These are phyloP conservation scores for Chaetomium sp. DNA, from an alignment of 2,329 filamentous ascomycete species.

Conservation along the genomic window DNA sequence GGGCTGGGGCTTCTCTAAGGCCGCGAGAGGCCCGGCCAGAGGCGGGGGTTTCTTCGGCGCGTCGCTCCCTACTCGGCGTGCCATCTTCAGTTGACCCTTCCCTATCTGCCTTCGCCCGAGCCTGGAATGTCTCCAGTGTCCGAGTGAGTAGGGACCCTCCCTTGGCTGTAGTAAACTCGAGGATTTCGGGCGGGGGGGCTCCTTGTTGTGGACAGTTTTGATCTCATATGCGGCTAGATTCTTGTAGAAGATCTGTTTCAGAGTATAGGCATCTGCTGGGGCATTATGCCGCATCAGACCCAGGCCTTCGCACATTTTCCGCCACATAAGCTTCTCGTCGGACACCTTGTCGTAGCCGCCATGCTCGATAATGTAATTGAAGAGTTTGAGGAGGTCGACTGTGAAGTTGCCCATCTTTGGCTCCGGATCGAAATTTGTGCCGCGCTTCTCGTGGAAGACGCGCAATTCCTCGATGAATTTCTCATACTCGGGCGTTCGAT, in stretches of 20 bases:
- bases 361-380: conserved; percentile 72
- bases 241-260: conserved; percentile 89
- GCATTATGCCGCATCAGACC: conserved; percentile 74
- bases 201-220: conserved; percentile 71
- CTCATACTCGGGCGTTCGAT: conserved; percentile 70
- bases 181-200: conserved; percentile 86
- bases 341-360: conserved; percentile 87
- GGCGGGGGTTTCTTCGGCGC: conserved; percentile 52
- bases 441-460: conserved; percentile 76
- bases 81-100: conserved; percentile 63
- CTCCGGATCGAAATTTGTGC: conserved; percentile 76
- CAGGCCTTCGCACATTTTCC: conserved; percentile 74
- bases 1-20: conserved; percentile 79
- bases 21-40: conserved; percentile 64
- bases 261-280: conserved; percentile 78
- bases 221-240: conserved; percentile 89
- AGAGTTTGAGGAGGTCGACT: conserved; percentile 77
- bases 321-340: conserved; percentile 83
- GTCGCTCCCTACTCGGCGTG: conserved; percentile 58
- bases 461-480: conserved; percentile 75
- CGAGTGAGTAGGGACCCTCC: conserved; percentile 77
- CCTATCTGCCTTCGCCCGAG: conserved; percentile 46
- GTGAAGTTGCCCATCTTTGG: conserved; percentile 78
- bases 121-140: conserved; percentile 73
- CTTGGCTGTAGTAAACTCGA: conserved; percentile 85